Evolutionary conservation across 1,139 yeast species (phyloP).

Genomic region (Taphrina wiesneri): DNA sequence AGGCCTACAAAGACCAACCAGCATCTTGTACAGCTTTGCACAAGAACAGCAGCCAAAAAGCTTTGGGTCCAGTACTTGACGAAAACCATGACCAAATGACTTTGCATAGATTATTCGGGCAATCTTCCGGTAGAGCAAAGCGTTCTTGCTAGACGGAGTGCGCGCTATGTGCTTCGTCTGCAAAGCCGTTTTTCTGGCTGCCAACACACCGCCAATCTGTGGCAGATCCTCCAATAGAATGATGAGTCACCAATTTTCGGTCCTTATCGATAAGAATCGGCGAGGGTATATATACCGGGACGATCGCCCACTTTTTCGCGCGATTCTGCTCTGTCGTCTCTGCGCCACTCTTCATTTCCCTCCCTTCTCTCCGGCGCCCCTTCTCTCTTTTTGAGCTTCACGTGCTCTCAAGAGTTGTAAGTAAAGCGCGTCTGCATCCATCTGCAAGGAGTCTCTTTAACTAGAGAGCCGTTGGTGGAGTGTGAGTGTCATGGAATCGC

Average conservation of each 20-base stretch:
- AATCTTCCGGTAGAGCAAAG: too few species aligned
- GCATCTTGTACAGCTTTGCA: too few species aligned
- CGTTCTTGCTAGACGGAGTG: too few species aligned
- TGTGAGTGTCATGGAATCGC: slow-evolving; percentile 28
- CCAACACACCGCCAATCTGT: not conserved
- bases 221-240: not conserved
- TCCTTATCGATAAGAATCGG: not conserved
- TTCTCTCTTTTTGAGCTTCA: not conserved
- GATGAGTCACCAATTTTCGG: not conserved
- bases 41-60: too few species aligned
- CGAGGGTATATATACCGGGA: not conserved
- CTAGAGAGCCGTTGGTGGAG: slow-evolving; percentile 3
- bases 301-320: slow-evolving; percentile 15
- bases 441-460: slow-evolving; percentile 1
- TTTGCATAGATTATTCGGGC: too few species aligned
- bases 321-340: not conserved
- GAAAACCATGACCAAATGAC: too few species aligned
- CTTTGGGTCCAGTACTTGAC: too few species aligned
- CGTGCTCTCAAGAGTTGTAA: not conserved
- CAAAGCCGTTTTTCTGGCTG: not conserved
- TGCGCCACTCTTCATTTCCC: slow-evolving; percentile 1
- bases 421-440: not conserved
- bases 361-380: not conserved
- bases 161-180: too few species aligned
- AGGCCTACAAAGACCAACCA: too few species aligned